phyloP scores from a whole-genome alignment of 352 stramenopile species.

The Globisporangium canariense region DNA sequence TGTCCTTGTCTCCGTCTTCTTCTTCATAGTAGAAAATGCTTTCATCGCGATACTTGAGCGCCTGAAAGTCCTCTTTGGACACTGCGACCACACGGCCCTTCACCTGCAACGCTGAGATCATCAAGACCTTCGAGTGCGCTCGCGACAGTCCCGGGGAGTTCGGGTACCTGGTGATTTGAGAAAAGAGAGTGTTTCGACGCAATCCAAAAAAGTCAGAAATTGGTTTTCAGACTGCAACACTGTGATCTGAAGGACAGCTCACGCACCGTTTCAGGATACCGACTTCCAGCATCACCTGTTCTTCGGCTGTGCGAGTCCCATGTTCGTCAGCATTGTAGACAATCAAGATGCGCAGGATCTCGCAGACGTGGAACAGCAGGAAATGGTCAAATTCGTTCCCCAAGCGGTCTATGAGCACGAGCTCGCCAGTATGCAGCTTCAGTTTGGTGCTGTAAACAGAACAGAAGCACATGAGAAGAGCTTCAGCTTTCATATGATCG shows the following conservation, averaged over 20 bases:
- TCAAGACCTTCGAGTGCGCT: constrained; percentile 34
- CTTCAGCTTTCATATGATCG: no score
- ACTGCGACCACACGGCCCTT: constrained; percentile 69
- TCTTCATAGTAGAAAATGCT: constrained; percentile 76
- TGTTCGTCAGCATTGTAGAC: constrained; percentile 20
- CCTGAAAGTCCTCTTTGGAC: constrained; percentile 56
- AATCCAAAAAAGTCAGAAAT: not conserved
- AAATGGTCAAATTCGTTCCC: constrained; percentile 62
- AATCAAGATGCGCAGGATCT: constrained; percentile 69
- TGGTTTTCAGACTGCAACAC: not conserved
- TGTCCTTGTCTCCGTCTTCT: constrained; percentile 9
- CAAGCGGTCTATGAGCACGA: constrained; percentile 70
- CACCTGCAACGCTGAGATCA: constrained; percentile 58
- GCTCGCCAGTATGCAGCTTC: constrained; percentile 65
- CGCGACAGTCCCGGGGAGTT: constrained; percentile 50
- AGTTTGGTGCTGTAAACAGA: constrained; percentile 27
- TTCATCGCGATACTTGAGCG: constrained; percentile 66
- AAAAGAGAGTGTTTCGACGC: not conserved
- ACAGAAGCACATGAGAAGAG: not conserved
- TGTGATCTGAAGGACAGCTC: not conserved
- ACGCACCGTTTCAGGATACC: constrained; percentile 62
- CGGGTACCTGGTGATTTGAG: constrained; percentile 27
- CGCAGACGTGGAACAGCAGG: constrained; percentile 73
- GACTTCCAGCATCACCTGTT: constrained; percentile 46
- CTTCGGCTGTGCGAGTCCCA: constrained; percentile 26